Evolutionary conservation across 1,284 basidiomycete species (phyloP), one percentile per base, ranked within the genome.

Genomic region (Pterulicium gracile): DNA sequence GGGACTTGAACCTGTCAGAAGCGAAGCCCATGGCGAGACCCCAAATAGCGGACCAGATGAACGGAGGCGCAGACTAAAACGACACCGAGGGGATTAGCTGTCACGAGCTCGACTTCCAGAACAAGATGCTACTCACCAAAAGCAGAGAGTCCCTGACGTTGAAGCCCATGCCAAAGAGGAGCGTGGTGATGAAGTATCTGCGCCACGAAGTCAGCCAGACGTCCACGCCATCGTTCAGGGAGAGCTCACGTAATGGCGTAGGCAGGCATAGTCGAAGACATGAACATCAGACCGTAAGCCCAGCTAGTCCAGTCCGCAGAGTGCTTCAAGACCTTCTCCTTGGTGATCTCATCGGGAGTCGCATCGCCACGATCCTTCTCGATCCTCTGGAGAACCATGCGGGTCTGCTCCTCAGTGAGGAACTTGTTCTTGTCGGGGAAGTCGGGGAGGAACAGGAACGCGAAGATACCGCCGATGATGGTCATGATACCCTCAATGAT

Each of bases 81-180:
- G 17, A 27, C 15, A 35, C 42, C 49, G 10, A 14, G 19, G 24
- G 4, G 19, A 32, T 27, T 41, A 22, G 3, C 35, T 34, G n/a
- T 19, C 13, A 7, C 27, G 14, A 41, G 22, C 42, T 24, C 20
- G 27, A 46, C 22, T 24, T 45, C 27, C 10, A 19, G 35, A 39
- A 35, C 19, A n/a, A 3, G 2, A 12, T 3, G 14, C n/a, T 3
- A 42, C 47, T 34, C 47, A 69, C 68, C 56, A 72, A 49, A 34
- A 71, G 56, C 35, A 71, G 53, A 3, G 69, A 66, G 21, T 63
- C 55, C 15, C 54, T 55, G 36, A 66, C 50, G 47, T 59, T 64
- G 70, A 70, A 73, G 4, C 70, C 70, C 65, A 73, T 66, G 4
- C 67, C 65, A 21, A 62, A 58, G 42, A 73, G 56, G 35, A 73